Base-by-base conservation (phyloP, 2,329 filamentous ascomycete genomes). In the Fusarium oxysporum region DNA sequence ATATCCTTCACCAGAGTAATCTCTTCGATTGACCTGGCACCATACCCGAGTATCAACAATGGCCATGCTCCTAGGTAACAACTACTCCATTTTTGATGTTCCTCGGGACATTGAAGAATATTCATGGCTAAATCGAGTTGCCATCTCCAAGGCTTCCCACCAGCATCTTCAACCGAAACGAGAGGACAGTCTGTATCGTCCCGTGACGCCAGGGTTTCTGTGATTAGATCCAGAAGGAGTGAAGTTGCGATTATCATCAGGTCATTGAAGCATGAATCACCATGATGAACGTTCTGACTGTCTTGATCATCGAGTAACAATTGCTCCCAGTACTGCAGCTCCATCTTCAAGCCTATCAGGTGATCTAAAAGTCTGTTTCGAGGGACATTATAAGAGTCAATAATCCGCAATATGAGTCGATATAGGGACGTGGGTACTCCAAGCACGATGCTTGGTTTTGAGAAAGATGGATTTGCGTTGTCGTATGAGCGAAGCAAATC, bases 21-120 rank as follows among this genome's bases (percentile, higher is more conserved):
- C 9, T 60, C 45, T 5, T 35, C 28, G 3, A 35, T 3, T 3
- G 35, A 19, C 10, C n/a, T 41, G 1, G 57, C 45, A 3, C 57
- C 57, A 6, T 53, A 53, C 3, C 57, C 57, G 9, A 53, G 28
- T 11, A 60, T 35, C 8, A 60, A 16, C n/a, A 60, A n/a, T 37
- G 45, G 57, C 57, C 57, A 25, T 25, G 25, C 25, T 25, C 25
- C 25, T 25, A 60, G 4, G 45, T 38, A 60, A n/a, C 45, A 60
- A 21, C 47, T 4, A 3, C 57, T 53, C 45, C 45, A 60, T 23
- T 41, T 60, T 2, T 60, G 1, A 6, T 53, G 35, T 32, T 53
- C 57, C 4, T 60, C 12, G 4, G 45, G 57, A 11, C 35, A 40
- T 10, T 33, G 35, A 1, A 54, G n/a, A 10, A 54, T 41, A 19